Conservation (phyloP, 2,329 filamentous ascomycete genomes). For the Neopestalotiopsis sp. region DNA sequence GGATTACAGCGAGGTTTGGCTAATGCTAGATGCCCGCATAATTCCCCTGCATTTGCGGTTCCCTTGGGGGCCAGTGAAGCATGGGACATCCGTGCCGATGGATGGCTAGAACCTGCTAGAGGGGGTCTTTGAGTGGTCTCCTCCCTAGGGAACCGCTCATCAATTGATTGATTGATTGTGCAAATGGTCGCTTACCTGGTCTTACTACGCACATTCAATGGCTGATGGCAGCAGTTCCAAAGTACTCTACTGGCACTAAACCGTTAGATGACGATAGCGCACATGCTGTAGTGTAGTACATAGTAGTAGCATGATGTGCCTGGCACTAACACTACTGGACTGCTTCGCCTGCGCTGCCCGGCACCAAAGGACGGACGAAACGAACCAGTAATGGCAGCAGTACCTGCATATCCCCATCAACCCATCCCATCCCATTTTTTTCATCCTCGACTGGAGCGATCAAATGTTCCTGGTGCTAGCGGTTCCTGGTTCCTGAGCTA, state of each 20-base stretch:
- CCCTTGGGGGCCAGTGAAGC: neutral
- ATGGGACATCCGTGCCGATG: slow-evolving; percentile 24
- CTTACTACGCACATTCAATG: neutral
- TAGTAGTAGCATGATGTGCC: neutral
- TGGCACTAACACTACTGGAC: neutral
- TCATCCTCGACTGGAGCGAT: neutral
- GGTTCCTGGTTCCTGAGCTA: neutral
- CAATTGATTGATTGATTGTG: neutral
- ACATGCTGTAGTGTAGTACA: no score
- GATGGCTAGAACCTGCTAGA: slow-evolving; percentile 16
- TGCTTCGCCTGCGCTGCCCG: no score
- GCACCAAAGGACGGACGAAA: no score
- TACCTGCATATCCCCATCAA: neutral
- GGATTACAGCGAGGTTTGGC: slow-evolving; percentile 31
- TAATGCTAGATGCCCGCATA: neutral
- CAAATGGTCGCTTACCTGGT: neutral
- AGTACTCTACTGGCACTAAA: neutral
- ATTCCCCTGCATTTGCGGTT: slow-evolving; percentile 5
- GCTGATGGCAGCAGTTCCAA: no score
- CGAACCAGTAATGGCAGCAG: neutral
- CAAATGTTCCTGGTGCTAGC: neutral
- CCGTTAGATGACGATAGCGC: neutral
- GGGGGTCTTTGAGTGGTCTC: neutral
- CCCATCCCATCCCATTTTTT: neutral
- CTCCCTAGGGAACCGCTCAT: neutral